Conservation (phyloP, 495 filamentous ascomycete genomes). For the Penicillium goetzii region DNA sequence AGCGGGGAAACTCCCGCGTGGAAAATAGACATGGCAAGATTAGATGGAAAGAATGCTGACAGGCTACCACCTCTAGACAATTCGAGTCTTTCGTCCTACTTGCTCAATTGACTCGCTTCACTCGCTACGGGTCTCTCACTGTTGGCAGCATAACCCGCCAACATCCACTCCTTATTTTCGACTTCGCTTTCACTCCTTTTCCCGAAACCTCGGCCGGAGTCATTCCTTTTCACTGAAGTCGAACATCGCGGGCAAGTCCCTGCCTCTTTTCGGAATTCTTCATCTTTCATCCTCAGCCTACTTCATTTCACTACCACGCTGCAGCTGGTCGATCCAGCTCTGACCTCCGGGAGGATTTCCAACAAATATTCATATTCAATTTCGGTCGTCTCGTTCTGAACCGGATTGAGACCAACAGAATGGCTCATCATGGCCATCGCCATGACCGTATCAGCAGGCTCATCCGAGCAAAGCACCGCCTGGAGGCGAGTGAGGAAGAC, state of each 20-base stretch:
- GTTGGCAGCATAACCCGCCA: conserved; percentile 10
- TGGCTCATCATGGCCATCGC: conserved; percentile 33
- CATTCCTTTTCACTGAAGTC: conserved; percentile 13
- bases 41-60: conserved; percentile 11
- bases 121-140: conserved; percentile 8
- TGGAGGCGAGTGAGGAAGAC: conserved; percentile 15
- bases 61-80: conserved; percentile 4
- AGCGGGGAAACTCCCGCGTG: conserved; percentile 1
- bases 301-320: conserved; percentile 13
- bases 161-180: conserved; percentile 28
- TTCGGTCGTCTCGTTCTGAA: neutral
- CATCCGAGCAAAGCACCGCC: conserved; percentile 23
- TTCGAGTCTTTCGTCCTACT: conserved; percentile 2
- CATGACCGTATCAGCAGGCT: conserved; percentile 27
- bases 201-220: conserved; percentile 6
- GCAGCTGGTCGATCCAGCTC: conserved; percentile 27
- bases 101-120: conserved; percentile 7
- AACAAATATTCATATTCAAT: conserved; percentile 4
- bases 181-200: conserved; percentile 12
- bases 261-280: conserved; percentile 17
- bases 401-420: neutral
- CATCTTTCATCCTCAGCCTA: neutral
- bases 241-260: conserved; percentile 26
- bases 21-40: neutral
- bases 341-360: conserved; percentile 30